phyloP scores from a whole-genome alignment of 441 rosid genomes.

The Brassica hybrid region DNA sequence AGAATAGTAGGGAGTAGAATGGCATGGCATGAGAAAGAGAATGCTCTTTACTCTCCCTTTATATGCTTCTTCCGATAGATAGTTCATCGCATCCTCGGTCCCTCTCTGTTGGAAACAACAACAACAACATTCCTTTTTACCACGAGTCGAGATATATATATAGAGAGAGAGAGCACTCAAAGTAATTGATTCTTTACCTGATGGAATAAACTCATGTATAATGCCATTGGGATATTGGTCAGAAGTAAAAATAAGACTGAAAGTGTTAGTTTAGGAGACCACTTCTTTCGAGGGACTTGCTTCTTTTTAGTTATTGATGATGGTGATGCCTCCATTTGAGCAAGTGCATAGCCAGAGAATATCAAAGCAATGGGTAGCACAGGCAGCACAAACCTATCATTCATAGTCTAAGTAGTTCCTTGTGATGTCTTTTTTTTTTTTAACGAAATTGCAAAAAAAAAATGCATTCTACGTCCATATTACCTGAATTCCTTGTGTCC shows the following conservation, averaged over 20 bases:
- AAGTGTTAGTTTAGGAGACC: conserved; percentile 52
- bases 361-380: too few relatives aligned
- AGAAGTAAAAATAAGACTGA: conserved; percentile 72
- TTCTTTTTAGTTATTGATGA: too few relatives aligned
- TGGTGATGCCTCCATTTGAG: too few relatives aligned
- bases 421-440: too few relatives aligned
- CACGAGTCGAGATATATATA: conserved; percentile 17
- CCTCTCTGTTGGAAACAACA: conserved; percentile 68
- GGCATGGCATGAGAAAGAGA: conserved; percentile 90
- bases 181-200: conserved; percentile 56
- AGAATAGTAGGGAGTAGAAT: conserved; percentile 93
- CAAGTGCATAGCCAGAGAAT: too few relatives aligned
- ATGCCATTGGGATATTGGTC: conserved; percentile 84
- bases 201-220: conserved; percentile 84
- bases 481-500: conserved; percentile 98
- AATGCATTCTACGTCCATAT: background rate
- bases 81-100: conserved; percentile 90
- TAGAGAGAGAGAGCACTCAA: background rate
- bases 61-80: conserved; percentile 75
- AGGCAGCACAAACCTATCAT: too few relatives aligned
- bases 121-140: conserved; percentile 29
- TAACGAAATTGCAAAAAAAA: background rate
- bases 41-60: conserved; percentile 66
- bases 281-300: conserved; percentile 30
- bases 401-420: too few relatives aligned